Percentiles rank a stretch among this genome's conserved stretches.
These are phyloP conservation scores for Strobilomyces echinocephalus DNA, from an alignment of 768 basidiomycete genomes.

Conservation along the genomic window DNA sequence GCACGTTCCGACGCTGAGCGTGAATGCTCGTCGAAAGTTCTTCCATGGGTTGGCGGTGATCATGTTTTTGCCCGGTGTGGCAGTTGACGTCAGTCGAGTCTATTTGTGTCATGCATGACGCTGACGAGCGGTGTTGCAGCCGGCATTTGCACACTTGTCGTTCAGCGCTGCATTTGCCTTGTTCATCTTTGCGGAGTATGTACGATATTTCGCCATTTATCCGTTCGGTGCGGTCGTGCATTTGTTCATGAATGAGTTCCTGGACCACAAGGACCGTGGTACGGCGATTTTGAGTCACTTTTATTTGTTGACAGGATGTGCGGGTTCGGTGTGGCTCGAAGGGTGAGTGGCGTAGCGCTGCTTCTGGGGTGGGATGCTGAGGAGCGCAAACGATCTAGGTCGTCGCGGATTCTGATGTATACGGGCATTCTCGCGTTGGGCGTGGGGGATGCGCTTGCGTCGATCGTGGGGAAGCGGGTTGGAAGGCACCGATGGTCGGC, in stretches of 20 bases:
- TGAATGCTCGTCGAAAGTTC: constrained; percentile 93
- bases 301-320: constrained; percentile 93
- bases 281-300: constrained; percentile 98
- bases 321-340: constrained; percentile 92
- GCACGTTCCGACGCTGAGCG: constrained; percentile 79
- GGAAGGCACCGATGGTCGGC: constrained; percentile 84
- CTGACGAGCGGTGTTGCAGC: constrained; percentile 45
- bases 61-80: constrained; percentile 95
- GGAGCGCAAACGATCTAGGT: constrained; percentile 28
- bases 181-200: constrained; percentile 95
- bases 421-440: constrained; percentile 89
- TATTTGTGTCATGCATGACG: constrained; percentile 4
- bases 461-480: constrained; percentile 82
- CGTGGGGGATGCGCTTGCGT: constrained; percentile 92
- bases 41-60: constrained; percentile 94
- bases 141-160: constrained; percentile 91
- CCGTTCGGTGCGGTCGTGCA: constrained; percentile 92
- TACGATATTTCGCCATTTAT: constrained; percentile 97
- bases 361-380: constrained; percentile 1
- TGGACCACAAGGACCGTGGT: constrained; percentile 91
- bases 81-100: constrained; percentile 69
- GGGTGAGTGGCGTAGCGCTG: constrained; percentile 52
- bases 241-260: constrained; percentile 95
- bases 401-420: constrained; percentile 54
- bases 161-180: constrained; percentile 93